Evolutionary conservation across 352 stramenopile species (phyloP).

Genomic region (Halophytophthora batemanensis): DNA sequence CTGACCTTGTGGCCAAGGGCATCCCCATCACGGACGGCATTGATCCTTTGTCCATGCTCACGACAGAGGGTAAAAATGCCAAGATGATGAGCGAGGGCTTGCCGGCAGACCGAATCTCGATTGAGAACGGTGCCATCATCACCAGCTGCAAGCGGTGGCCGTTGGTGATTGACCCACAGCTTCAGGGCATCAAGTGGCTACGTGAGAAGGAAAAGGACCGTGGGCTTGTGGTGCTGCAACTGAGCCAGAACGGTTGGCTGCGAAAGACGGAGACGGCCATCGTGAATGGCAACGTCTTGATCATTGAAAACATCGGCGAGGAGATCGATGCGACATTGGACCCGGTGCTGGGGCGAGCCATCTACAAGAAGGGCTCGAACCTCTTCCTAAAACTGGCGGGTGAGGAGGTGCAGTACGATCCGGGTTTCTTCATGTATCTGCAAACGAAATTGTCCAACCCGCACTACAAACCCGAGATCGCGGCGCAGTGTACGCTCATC

Average conservation of each 20-base stretch:
- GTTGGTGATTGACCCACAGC: constrained; percentile 96
- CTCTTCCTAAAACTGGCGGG: constrained; percentile 93
- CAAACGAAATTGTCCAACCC: constrained; percentile 97
- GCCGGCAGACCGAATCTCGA: constrained; percentile 95
- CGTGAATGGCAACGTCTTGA: constrained; percentile 94
- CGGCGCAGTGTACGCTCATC: constrained; percentile 95
- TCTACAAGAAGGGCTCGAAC: constrained; percentile 95
- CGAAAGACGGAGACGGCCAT: constrained; percentile 94
- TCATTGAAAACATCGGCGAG: constrained; percentile 97
- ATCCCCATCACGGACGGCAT: constrained; percentile 95
- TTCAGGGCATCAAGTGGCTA: constrained; percentile 99
- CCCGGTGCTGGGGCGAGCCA: constrained; percentile 92
- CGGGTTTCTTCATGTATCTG: constrained; percentile 95
- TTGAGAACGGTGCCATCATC: constrained; percentile 98
- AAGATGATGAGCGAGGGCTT: constrained; percentile 98
- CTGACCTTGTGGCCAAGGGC: constrained; percentile 86
- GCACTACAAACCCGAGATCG: constrained; percentile 98
- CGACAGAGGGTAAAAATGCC: constrained; percentile 95
- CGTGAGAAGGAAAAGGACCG: constrained; percentile 93
- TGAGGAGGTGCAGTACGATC: constrained; percentile 97
- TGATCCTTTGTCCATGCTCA: constrained; percentile 95
- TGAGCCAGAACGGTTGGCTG: constrained; percentile 96
- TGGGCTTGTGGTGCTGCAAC: constrained; percentile 90
- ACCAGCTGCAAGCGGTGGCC: constrained; percentile 97
- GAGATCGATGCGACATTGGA: constrained; percentile 97